These are phyloP conservation scores for Colletotrichum paranaense DNA, from an alignment of 2,329 filamentous ascomycete species.

Conservation along the genomic window DNA sequence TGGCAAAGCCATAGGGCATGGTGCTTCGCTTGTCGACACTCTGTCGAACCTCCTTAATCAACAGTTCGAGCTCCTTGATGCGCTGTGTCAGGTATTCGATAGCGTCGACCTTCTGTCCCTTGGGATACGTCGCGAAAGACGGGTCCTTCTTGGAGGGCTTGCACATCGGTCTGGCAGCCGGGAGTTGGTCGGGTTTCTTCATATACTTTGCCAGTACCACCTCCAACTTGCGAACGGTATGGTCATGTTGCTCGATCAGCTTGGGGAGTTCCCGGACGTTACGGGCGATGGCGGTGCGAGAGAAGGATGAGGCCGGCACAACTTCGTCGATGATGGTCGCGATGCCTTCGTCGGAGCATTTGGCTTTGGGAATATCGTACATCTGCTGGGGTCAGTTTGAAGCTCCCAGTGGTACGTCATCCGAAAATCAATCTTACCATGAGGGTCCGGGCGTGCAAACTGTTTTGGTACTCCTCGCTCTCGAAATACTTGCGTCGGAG, in stretches of 20 bases:
- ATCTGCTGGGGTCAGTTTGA: slow-evolving; percentile 65
- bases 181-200: slow-evolving; percentile 85
- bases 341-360: slow-evolving; percentile 87
- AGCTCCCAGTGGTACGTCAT: slow-evolving; percentile 17
- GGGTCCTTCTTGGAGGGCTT: slow-evolving; percentile 84
- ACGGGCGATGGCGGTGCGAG: slow-evolving; percentile 84
- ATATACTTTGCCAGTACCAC: slow-evolving; percentile 88
- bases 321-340: slow-evolving; percentile 84
- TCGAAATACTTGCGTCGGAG: slow-evolving; percentile 85
- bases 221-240: slow-evolving; percentile 85
- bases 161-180: slow-evolving; percentile 80
- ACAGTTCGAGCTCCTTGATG: slow-evolving; percentile 83
- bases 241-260: slow-evolving; percentile 85
- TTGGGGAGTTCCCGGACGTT: slow-evolving; percentile 92
- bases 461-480: slow-evolving; percentile 87
- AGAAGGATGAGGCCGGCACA: slow-evolving; percentile 81
- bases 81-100: slow-evolving; percentile 92
- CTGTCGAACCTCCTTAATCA: slow-evolving; percentile 85
- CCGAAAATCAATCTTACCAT: slow-evolving; percentile 59
- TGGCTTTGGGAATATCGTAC: slow-evolving; percentile 84
- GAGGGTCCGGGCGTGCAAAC: slow-evolving; percentile 80
- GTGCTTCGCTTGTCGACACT: slow-evolving; percentile 89
- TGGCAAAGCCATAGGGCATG: slow-evolving; percentile 93
- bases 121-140: slow-evolving; percentile 71
- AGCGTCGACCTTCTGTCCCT: slow-evolving; percentile 84